phyloP scores from a whole-genome alignment of 2,329 filamentous ascomycete species.

The Cladophialophora psammophila region DNA sequence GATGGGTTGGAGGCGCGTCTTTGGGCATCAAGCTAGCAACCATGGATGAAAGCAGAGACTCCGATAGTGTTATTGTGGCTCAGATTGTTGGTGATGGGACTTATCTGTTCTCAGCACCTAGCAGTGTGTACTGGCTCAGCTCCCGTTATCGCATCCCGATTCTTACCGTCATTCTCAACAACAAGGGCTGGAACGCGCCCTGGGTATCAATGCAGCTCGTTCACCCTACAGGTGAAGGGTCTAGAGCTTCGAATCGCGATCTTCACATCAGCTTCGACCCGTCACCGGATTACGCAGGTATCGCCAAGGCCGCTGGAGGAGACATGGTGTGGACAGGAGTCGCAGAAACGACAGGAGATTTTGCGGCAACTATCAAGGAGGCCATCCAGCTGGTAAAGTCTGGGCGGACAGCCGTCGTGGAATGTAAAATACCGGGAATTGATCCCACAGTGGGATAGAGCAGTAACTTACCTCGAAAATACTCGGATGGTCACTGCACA shows the following conservation, averaged over 20 bases:
- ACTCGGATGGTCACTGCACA: no score
- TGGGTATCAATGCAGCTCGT: conserved; percentile 67
- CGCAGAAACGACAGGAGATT: no score
- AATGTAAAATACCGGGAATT: no score
- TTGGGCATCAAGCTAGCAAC: conserved; percentile 77
- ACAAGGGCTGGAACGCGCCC: conserved; percentile 75
- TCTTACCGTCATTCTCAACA: conserved; percentile 72
- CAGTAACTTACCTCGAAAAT: no score
- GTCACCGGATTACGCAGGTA: conserved; percentile 71
- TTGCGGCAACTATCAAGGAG: no score
- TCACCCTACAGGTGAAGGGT: conserved; percentile 69
- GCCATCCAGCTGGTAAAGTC: no score
- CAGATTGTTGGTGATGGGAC: conserved; percentile 73
- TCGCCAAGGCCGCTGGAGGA: conserved; percentile 70
- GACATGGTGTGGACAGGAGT: conserved; percentile 64
- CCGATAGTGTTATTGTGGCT: conserved; percentile 63
- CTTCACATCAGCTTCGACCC: conserved; percentile 72
- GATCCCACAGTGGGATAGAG: no score
- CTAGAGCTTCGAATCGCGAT: conserved; percentile 67
- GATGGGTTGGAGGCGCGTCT: conserved; percentile 42
- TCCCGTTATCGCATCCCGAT: conserved; percentile 71
- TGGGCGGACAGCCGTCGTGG: no score
- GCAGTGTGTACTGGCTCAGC: conserved; percentile 72
- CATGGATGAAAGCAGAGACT: background rate
- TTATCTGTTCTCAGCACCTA: conserved; percentile 70